Percentiles rank a stretch among this genome's conserved stretches.
phyloP scores from a whole-genome alignment of 1,284 basidiomycete genomes.

The Mycena sp. region DNA sequence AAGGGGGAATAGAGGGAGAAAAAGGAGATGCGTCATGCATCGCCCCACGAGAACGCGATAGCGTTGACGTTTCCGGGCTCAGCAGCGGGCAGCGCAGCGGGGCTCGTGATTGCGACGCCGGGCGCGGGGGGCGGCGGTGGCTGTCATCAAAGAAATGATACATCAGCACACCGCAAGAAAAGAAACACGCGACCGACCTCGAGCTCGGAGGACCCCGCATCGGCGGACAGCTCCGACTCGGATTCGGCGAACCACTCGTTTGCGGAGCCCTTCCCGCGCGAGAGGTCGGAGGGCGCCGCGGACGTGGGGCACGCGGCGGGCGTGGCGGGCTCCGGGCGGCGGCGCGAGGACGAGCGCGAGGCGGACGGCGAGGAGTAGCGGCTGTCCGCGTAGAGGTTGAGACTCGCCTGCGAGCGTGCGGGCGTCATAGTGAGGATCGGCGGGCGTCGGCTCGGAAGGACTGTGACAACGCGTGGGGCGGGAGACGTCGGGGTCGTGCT shows the following conservation, averaged over 20 bases:
- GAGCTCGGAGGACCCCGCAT: not conserved
- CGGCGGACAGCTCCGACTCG: not conserved
- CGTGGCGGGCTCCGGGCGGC: not conserved
- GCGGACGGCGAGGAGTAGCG: not conserved
- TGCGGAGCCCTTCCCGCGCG: not conserved
- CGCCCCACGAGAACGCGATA: constrained; percentile 11
- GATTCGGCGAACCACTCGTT: not conserved
- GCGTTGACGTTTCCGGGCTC: not conserved
- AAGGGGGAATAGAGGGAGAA: too few relatives aligned
- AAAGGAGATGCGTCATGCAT: too few relatives aligned
- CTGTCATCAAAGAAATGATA: not conserved
- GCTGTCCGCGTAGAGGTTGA: constrained; percentile 1
- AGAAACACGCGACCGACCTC: not conserved
- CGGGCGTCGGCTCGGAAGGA: constrained; percentile 3
- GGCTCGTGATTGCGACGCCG: not conserved
- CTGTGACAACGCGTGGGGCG: too few relatives aligned
- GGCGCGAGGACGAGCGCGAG: constrained; percentile 20
- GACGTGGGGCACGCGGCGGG: not conserved
- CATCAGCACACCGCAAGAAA: not conserved
- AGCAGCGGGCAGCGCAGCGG: not conserved
- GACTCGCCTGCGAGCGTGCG: constrained; percentile 7
- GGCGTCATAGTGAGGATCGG: constrained; percentile 25
- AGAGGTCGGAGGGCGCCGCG: not conserved
- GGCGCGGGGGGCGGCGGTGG: not conserved
- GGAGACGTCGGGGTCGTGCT: not conserved